These are phyloP conservation scores for Agapanthus africanus DNA, from an alignment of 106 monocot species.

Conservation along the genomic window DNA sequence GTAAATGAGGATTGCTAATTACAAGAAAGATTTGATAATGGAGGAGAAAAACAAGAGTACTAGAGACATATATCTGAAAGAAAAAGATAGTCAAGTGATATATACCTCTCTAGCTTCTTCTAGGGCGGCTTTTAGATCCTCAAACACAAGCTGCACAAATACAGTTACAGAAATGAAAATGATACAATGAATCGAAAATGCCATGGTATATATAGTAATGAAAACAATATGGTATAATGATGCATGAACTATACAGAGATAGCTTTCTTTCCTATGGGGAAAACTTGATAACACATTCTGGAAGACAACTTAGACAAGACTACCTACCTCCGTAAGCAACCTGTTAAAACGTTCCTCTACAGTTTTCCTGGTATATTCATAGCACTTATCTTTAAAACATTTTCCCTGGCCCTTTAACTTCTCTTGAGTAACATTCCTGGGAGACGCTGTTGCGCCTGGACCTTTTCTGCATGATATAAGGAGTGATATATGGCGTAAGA, in stretches of 20 bases:
- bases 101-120: conserved; percentile 85
- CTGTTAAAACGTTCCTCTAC: conserved; percentile 89
- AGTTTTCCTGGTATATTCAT: conserved; percentile 88
- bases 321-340: conserved; percentile 65
- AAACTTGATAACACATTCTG: not conserved
- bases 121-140: conserved; percentile 91
- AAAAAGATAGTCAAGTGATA: not conserved
- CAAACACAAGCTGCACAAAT: conserved; percentile 68
- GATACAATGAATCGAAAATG: not conserved
- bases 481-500: no score
- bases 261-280: not conserved
- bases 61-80: conserved; percentile 1
- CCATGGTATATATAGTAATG: no score
- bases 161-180: conserved; percentile 13
- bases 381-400: conserved; percentile 96
- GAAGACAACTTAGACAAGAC: not conserved
- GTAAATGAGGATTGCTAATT: not conserved
- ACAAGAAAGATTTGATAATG: not conserved
- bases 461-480: conserved; percentile 52
- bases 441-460: conserved; percentile 40
- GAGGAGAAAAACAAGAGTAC: no score
- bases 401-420: conserved; percentile 75
- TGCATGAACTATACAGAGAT: not conserved
- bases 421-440: conserved; percentile 36
- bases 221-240: no score